Evolutionary conservation across 768 basidiomycete species (phyloP).

Genomic region (Russula compacta): DNA sequence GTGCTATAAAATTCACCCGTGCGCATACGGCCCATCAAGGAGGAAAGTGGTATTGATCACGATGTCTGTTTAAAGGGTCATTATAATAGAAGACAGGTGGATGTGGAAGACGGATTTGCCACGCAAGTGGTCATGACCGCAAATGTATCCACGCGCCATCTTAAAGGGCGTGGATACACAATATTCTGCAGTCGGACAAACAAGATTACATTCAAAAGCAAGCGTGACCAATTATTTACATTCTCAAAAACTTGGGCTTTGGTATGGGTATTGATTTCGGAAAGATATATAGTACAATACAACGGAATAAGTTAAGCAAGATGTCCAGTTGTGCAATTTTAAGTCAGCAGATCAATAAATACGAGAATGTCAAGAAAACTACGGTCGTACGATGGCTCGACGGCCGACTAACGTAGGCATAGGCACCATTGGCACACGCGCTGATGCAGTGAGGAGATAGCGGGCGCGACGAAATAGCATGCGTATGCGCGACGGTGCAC

Average conservation of each 20-base stretch:
- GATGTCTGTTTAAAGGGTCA: too few species aligned
- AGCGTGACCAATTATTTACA: neutral
- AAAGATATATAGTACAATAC: neutral
- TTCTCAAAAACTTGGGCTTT: neutral
- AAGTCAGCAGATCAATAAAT: neutral
- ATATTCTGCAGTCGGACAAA: neutral
- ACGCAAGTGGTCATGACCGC: too few species aligned
- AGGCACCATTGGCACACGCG: neutral
- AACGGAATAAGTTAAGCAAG: neutral
- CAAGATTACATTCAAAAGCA: neutral
- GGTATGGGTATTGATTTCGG: neutral
- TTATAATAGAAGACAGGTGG: too few species aligned
- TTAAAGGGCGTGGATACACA: neutral
- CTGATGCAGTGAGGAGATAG: neutral
- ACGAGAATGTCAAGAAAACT: neutral
- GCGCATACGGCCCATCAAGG: too few species aligned
- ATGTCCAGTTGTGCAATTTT: neutral
- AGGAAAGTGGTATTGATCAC: too few species aligned
- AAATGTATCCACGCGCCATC: too few species aligned
- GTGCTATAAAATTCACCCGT: too few species aligned
- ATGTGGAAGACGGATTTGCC: too few species aligned
- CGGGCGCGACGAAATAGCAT: conserved; percentile 1
- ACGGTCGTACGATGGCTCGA: neutral
- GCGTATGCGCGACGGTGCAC: neutral
- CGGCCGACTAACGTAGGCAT: neutral